Evolutionary conservation across 75 land plant species (phyloP), one percentile per base, ranked within the genome.

Genomic region (Picea sitchensis): DNA sequence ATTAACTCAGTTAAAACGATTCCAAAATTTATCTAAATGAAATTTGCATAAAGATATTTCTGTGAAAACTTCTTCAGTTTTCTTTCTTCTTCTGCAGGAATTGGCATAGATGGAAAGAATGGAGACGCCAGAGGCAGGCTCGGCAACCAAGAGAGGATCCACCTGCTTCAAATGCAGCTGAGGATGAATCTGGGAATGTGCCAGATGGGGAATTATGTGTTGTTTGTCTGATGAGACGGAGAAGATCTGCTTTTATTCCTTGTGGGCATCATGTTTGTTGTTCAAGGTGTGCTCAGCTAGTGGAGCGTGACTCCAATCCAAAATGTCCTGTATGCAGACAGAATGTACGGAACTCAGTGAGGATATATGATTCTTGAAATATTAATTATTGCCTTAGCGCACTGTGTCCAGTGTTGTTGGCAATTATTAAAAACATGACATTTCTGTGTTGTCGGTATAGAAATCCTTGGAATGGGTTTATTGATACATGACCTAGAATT

Each of bases 241-340:
- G 88, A 65, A 78, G 88, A 65, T 87, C 91, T 20, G 99, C 95
- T 9, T 96, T 96, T 76, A 73, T 87, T 76, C 92, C 95, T 58
- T 96, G 99, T 79, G 99, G 99, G 18, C 99, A 96, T 82, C 89
- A 88, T 18, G 99, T 94, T 21, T 96, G 99, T 41, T 96, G 99
- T 68, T 77, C 87, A 34, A 67, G 82, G 2, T 96, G 99, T 85
- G 99, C 95, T 17, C 79, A 84, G 13, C 17, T 77, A 31, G 90
- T 96, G 13, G 89, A 91, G 80, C 86, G 84, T 1, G 92, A 91
- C 13, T 15, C 20, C 6, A 60, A 78, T 21, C 88, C 93, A 8
- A 88, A 90, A 44, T 96, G 99, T 76, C 98, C 98, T 30, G 90
- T 94, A 7, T 96, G 99, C 78, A 81, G 98, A 58, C 91, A 89